Evolutionary conservation across 2,329 filamentous ascomycete species (phyloP).

Genomic region (Talaromyces sp.): DNA sequence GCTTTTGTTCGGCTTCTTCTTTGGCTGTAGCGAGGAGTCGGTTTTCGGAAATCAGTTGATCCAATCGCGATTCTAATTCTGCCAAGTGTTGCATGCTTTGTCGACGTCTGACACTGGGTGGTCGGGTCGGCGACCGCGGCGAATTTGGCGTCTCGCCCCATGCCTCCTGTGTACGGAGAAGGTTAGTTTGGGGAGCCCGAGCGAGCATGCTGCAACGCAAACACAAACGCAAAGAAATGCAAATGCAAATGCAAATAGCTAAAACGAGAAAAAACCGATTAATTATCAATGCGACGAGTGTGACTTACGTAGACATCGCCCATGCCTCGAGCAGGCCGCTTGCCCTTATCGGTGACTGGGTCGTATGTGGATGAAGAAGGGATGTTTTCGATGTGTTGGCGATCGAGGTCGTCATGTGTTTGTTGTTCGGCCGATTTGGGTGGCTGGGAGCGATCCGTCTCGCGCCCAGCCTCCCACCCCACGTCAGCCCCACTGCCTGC

Average conservation of each 20-base stretch:
- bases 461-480: conserved; percentile 5
- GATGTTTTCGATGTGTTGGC: conserved; percentile 31
- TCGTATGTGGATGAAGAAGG: conserved; percentile 55
- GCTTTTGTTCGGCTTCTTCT: conserved; percentile 59
- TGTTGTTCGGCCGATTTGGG: conserved; percentile 14
- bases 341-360: conserved; percentile 80
- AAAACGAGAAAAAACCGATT: conserved; percentile 10
- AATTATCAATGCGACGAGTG: conserved; percentile 16
- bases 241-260: conserved; percentile 18
- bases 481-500: conserved; percentile 3
- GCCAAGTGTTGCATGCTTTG: conserved; percentile 92
- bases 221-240: neutral
- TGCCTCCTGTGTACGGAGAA: conserved; percentile 62
- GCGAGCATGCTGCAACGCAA: conserved; percentile 15
- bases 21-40: conserved; percentile 69
- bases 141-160: conserved; percentile 80
- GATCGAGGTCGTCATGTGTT: conserved; percentile 3
- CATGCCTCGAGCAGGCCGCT: conserved; percentile 78
- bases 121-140: conserved; percentile 85
- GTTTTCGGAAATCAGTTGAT: conserved; percentile 82
- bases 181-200: conserved; percentile 9
- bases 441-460: conserved; percentile 19
- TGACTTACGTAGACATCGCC: conserved; percentile 85
- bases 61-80: conserved; percentile 79
- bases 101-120: conserved; percentile 90